phyloP scores from a whole-genome alignment of 192 early-diverging fungal species.

The Umbelopsis isabellina region DNA sequence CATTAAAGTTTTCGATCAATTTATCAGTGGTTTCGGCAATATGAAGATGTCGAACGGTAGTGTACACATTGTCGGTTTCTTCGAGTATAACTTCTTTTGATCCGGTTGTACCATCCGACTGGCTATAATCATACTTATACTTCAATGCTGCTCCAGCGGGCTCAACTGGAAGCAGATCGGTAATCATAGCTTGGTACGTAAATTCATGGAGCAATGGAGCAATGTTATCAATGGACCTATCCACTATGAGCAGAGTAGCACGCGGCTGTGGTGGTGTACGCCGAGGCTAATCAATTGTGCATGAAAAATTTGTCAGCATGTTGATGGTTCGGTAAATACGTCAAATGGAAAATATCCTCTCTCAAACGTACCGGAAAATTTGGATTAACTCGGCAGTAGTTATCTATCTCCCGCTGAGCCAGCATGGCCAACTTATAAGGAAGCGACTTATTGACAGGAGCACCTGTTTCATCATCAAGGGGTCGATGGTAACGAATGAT shows the following conservation, averaged over 20 bases:
- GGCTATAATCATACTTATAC: slow-evolving; percentile 56
- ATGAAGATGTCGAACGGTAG: slow-evolving; percentile 75
- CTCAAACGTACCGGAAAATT: slow-evolving; percentile 57
- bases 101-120: slow-evolving; percentile 44
- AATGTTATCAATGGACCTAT: slow-evolving; percentile 87
- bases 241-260: slow-evolving; percentile 86
- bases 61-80: slow-evolving; percentile 80
- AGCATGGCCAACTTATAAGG: slow-evolving; percentile 77
- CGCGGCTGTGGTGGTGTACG: slow-evolving; percentile 54
- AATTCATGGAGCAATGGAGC: slow-evolving; percentile 97
- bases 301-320: neutral
- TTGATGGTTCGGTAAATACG: neutral
- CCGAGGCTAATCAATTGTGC: slow-evolving; percentile 34
- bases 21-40: slow-evolving; percentile 80
- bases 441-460: slow-evolving; percentile 58
- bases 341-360: neutral
- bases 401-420: slow-evolving; percentile 85
- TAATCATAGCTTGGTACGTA: slow-evolving; percentile 98
- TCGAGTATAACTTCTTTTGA: slow-evolving; percentile 63
- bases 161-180: slow-evolving; percentile 79
- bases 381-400: slow-evolving; percentile 64
- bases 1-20: slow-evolving; percentile 71
- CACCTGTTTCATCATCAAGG: slow-evolving; percentile 56
- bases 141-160: slow-evolving; percentile 54
- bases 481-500: slow-evolving; percentile 89